These are phyloP conservation scores for Saccharomyces hybrid DNA, from an alignment of 1,139 yeast species.

Conservation along the genomic window DNA sequence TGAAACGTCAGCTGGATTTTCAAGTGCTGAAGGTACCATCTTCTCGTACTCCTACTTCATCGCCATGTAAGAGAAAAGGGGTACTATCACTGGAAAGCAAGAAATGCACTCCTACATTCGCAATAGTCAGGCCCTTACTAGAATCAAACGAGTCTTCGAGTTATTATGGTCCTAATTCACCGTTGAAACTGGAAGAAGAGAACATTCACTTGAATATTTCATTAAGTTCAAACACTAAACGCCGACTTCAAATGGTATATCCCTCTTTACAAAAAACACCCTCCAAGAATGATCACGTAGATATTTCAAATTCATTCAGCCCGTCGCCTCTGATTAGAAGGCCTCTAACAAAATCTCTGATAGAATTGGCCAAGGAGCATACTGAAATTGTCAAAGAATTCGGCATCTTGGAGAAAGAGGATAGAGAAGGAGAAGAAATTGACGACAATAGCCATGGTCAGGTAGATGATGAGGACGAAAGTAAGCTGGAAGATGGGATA, in stretches of 20 bases:
- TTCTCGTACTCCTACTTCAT: background rate
- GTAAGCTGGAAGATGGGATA: conserved; percentile 7
- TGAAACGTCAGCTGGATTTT: background rate
- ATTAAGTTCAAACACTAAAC: background rate
- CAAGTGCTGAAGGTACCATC: background rate
- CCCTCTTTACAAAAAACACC: conserved; percentile 8
- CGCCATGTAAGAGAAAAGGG: background rate
- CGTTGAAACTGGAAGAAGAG: conserved; percentile 19
- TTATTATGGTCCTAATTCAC: conserved; percentile 29
- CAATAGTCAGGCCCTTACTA: background rate
- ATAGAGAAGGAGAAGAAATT: conserved; percentile 5
- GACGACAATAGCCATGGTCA: background rate
- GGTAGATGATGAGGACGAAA: conserved; percentile 2
- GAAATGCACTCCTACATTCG: background rate
- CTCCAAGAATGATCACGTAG: conserved; percentile 6
- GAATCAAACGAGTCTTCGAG: background rate
- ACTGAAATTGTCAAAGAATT: conserved; percentile 21
- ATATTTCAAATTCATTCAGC: conserved; percentile 12
- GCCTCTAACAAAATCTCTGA: conserved; percentile 22
- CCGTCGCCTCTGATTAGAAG: conserved; percentile 30
- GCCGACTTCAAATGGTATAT: background rate
- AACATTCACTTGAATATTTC: conserved; percentile 8
- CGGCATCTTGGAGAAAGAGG: conserved; percentile 2
- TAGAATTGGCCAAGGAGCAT: conserved; percentile 23
- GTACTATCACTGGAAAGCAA: background rate